These are phyloP conservation scores for Lithospermum erythrorhizon DNA, from an alignment of 257 asterid genomes.

Conservation along the genomic window DNA sequence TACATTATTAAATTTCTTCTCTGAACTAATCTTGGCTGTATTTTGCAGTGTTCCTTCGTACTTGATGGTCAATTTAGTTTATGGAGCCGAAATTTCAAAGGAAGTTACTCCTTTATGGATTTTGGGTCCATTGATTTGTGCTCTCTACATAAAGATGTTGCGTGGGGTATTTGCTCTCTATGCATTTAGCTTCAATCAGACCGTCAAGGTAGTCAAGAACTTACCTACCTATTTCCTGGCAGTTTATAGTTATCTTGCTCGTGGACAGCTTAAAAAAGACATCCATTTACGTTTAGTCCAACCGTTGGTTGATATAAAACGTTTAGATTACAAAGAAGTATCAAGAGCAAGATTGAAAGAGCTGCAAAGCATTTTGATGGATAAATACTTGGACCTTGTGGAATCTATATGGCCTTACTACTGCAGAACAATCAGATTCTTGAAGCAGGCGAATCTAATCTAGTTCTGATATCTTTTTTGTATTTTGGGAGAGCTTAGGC, in stretches of 20 bases:
- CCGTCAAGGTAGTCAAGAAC: slow-evolving; percentile 37
- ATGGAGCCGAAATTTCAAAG: slow-evolving; percentile 56
- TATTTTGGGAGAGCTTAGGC: slow-evolving; percentile 1
- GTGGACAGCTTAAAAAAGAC: slow-evolving; percentile 50
- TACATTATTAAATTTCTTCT: not conserved
- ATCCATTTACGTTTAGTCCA: slow-evolving; percentile 24
- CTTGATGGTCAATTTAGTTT: slow-evolving; percentile 39
- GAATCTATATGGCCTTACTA: slow-evolving; percentile 74
- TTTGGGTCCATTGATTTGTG: slow-evolving; percentile 60
- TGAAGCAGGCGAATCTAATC: slow-evolving; percentile 70
- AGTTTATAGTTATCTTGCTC: slow-evolving; percentile 20
- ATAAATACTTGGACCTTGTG: slow-evolving; percentile 50
- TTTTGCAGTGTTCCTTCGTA: slow-evolving; percentile 61
- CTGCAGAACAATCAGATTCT: slow-evolving; percentile 52
- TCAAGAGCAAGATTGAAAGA: slow-evolving; percentile 31
- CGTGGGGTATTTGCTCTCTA: slow-evolving; percentile 43
- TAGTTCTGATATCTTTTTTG: slow-evolving; percentile 14
- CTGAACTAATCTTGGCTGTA: not conserved
- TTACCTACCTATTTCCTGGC: slow-evolving; percentile 31
- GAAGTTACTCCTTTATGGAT: slow-evolving; percentile 78
- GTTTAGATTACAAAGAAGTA: slow-evolving; percentile 33
- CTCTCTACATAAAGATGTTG: slow-evolving; percentile 46
- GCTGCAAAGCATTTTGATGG: slow-evolving; percentile 33
- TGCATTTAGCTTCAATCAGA: slow-evolving; percentile 52
- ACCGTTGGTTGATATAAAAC: slow-evolving; percentile 35